Percentiles rank a stretch among this genome's conserved stretches.
phyloP scores from a whole-genome alignment of 805 yeast genomes.

The Yarrowia keelungensis region DNA sequence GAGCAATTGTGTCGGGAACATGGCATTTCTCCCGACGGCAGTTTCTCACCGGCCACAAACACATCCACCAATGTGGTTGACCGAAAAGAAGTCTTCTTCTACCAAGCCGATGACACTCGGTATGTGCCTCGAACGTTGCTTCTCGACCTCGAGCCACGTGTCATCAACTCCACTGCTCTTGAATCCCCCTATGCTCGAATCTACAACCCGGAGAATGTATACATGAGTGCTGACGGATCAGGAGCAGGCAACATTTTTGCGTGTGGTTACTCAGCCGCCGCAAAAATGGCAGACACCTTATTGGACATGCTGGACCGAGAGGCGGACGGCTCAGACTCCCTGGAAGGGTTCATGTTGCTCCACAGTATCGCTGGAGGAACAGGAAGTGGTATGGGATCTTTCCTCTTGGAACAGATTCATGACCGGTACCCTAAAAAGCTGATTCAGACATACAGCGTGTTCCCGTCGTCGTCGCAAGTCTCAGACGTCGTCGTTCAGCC shows the following conservation, averaged over 20 bases:
- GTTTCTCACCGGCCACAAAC: slow-evolving; percentile 42
- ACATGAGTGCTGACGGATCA: slow-evolving; percentile 77
- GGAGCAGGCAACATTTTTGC: slow-evolving; percentile 99
- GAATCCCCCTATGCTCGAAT: slow-evolving; percentile 61
- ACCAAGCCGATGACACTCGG: slow-evolving; percentile 71
- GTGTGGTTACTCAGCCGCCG: slow-evolving; percentile 82
- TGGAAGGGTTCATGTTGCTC: slow-evolving; percentile 87
- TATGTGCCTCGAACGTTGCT: slow-evolving; percentile 89
- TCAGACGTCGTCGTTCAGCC: slow-evolving; percentile 99
- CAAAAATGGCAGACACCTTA: slow-evolving; percentile 70
- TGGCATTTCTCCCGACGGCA: slow-evolving; percentile 74
- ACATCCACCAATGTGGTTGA: slow-evolving; percentile 56
- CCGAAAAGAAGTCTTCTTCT: slow-evolving; percentile 83
- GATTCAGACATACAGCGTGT: slow-evolving; percentile 83
- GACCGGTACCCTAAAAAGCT: slow-evolving; percentile 86
- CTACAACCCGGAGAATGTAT: slow-evolving; percentile 84
- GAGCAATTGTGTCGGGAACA: slow-evolving; percentile 85
- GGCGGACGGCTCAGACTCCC: slow-evolving; percentile 84
- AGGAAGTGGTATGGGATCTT: slow-evolving; percentile 94
- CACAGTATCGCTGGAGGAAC: slow-evolving; percentile 99
- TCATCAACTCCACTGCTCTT: slow-evolving; percentile 65
- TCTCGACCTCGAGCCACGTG: slow-evolving; percentile 87
- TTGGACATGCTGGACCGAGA: slow-evolving; percentile 87
- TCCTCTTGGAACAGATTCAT: slow-evolving; percentile 73
- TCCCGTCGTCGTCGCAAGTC: slow-evolving; percentile 77